Evolutionary conservation across 2,329 filamentous ascomycete species (phyloP), one percentile per base, ranked within the genome.

Genomic region (Diaporthe sp.): DNA sequence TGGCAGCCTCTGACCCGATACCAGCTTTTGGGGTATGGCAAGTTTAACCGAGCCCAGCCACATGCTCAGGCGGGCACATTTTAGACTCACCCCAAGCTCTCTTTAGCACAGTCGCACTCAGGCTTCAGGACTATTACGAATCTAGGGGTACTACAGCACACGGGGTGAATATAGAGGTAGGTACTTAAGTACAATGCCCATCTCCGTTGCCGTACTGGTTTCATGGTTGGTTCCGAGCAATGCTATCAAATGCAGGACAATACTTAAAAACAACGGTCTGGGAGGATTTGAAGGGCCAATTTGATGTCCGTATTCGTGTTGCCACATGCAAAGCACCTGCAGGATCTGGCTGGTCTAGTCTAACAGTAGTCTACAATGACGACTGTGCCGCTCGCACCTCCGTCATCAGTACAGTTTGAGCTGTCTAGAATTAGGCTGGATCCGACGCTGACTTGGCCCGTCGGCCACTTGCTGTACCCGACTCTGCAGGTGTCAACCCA

Each of bases 401-500:
- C 35, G 32, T 70, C 61, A 27, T 32, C 68, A 51, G 22, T 35
- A 22, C 56, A 58, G 63, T 58, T 17, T 42, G 65, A 19, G 27
- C n/a, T 55, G 39, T 56, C 47, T 8, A 7, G n/a, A 32, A 8
- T 42, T 51, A 74, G 13, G 72, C 74, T 9, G 72, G 72, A 47
- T 74, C 74, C 61, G 74, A 71, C 13, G 68, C 30, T 17, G 72
- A 56, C 55, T 75, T 74, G 7, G 42, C 44, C 30, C 72, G 71
- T 32, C 72, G 37, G 56, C 39, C 47, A 27, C 59, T 55, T 44
- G 44, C 53, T 12, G 72, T 53, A 35, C 22, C 42, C 1, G 68
- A 59, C 30, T 65, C 74, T 8, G 71, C 55, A 17, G 75, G 53
- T 4, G 61, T 77, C n/a, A 69, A 69, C 32, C 75, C 77, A 70